phyloP scores from a whole-genome alignment of 495 filamentous ascomycete species.

The Penicillium malachiteum region DNA sequence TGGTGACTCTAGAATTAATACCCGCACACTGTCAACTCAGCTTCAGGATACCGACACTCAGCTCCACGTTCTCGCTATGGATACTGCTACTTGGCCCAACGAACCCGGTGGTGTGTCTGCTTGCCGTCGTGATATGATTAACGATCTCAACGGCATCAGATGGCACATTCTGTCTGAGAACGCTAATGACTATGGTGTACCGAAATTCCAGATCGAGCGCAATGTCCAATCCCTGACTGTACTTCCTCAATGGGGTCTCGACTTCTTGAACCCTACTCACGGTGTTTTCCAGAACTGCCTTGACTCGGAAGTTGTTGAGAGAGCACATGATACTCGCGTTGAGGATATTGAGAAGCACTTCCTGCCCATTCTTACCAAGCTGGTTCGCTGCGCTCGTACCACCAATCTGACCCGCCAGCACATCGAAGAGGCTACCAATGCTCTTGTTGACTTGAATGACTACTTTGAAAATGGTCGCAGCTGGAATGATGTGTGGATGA shows the following conservation, averaged over 20 bases:
- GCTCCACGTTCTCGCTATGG: slow-evolving; percentile 8
- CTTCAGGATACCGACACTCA: slow-evolving; percentile 5
- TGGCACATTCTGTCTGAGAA: slow-evolving; percentile 6
- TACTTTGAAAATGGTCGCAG: slow-evolving; percentile 3
- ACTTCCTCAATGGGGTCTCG: slow-evolving; percentile 6
- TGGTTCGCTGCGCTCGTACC: slow-evolving; percentile 3
- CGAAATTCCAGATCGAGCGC: slow-evolving; percentile 5
- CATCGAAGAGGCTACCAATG: slow-evolving; percentile 5
- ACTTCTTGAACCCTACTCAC: slow-evolving; percentile 3
- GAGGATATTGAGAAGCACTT: slow-evolving; percentile 5
- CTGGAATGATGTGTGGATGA: slow-evolving; percentile 9
- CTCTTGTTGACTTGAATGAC: slow-evolving; percentile 5
- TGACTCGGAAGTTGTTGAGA: slow-evolving; percentile 3
- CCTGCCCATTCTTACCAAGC: slow-evolving; percentile 1
- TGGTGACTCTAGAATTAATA: slow-evolving; percentile 6
- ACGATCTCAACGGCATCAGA: slow-evolving; percentile 4
- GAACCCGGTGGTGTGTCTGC: slow-evolving; percentile 5
- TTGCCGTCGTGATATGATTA: slow-evolving; percentile 6
- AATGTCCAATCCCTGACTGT: slow-evolving; percentile 4
- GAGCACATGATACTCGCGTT: slow-evolving; percentile 3
- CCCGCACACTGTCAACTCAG: slow-evolving; percentile 3
- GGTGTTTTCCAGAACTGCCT: slow-evolving; percentile 8
- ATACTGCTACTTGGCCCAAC: slow-evolving; percentile 6
- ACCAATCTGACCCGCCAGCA: not conserved
- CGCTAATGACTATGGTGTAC: slow-evolving; percentile 4